Base-by-base conservation (phyloP, 352 stramenopile genomes). In the Phytophthora chlamydospora region DNA sequence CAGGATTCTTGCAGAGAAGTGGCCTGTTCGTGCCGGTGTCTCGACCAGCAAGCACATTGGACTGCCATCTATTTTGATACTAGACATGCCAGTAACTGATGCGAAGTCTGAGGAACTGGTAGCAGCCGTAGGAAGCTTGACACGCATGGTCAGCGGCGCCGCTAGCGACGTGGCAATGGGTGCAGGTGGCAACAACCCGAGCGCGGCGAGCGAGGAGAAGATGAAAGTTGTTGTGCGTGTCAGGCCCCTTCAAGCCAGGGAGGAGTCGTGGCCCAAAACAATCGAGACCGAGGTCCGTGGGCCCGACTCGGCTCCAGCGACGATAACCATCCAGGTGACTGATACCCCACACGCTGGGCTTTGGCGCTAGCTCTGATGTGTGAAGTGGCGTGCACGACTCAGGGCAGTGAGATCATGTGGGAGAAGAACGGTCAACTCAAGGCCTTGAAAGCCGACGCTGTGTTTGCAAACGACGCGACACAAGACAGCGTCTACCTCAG, bases 351-450 rank as follows among this genome's bases (percentile, higher is more conserved):
- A 19, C 2, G 8, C 11, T 40, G 2, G n/a, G 45, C 0, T n/a
- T 32, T 27, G 13, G n/a, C 12, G 16, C 0, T 54, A 16, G 27
- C 13, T 33, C 27, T 66, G 35, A 53, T 43, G 17, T 36, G 27
- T 31, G 27, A 27, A 17, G 9, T 42, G 29, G 14, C 29, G 1
- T 50, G 39, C 24, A n/a, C 38, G 24, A 51, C 12, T 41, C 34
- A 83, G 78, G 62, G 74, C 32, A 80, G 76, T 27, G 70, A 69
- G 41, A 53, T 89, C 16, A 60, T 63, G 36, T 89, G 81, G 81
- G 79, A 91, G 58, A 91, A 89, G 57, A 88, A 89, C 56, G 77
- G 75, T 0, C 79, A 87, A 19, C 53, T 72, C 33, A 91, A 89
- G 57, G 76, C 78, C 17, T 32, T 91, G 12, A 65, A 80, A 43